phyloP scores from a whole-genome alignment of 306 rosid species.

The Phaseolus lunatus region DNA sequence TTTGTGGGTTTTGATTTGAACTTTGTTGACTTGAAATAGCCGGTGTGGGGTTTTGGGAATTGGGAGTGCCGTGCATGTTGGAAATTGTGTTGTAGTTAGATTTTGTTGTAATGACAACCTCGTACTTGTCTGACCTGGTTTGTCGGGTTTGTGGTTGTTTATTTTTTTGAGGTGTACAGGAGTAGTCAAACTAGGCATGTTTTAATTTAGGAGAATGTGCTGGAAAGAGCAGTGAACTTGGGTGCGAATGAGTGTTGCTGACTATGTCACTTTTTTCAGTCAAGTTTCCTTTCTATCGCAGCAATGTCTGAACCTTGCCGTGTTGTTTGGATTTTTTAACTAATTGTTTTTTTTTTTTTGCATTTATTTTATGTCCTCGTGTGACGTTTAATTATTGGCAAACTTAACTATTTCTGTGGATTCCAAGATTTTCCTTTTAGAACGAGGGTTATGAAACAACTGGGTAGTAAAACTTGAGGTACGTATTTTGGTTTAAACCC shows the following conservation, averaged over 20 bases:
- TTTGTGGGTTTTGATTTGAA: conserved; percentile 37
- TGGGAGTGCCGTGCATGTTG: conserved; percentile 37
- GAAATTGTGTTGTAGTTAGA: conserved; percentile 42
- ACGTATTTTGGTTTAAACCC: conserved; percentile 22
- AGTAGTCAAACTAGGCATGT: conserved; percentile 56
- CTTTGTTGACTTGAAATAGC: conserved; percentile 31
- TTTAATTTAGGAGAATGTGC: conserved; percentile 46
- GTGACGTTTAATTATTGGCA: conserved; percentile 14
- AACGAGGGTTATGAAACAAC: conserved; percentile 15
- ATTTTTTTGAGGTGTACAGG: conserved; percentile 35
- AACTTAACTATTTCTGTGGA: conserved; percentile 21
- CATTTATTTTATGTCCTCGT: conserved; percentile 40
- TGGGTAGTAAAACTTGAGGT: background rate
- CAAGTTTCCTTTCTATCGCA: conserved; percentile 40
- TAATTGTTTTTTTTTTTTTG: conserved; percentile 28
- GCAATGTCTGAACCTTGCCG: conserved; percentile 34
- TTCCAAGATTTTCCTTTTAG: conserved; percentile 21
- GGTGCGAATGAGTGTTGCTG: conserved; percentile 41
- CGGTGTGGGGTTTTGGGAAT: conserved; percentile 42
- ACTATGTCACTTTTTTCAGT: conserved; percentile 40
- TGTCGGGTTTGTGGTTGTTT: conserved; percentile 41
- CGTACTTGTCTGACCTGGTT: conserved; percentile 45
- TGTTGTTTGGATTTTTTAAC: conserved; percentile 22
- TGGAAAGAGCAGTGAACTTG: conserved; percentile 38
- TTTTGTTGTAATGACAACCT: conserved; percentile 44